A percentile compares a stretch with the other conserved stretches of the same genome.
Evolutionary conservation across 306 rosid species (phyloP).

Genomic region (Calophaca sinica): DNA sequence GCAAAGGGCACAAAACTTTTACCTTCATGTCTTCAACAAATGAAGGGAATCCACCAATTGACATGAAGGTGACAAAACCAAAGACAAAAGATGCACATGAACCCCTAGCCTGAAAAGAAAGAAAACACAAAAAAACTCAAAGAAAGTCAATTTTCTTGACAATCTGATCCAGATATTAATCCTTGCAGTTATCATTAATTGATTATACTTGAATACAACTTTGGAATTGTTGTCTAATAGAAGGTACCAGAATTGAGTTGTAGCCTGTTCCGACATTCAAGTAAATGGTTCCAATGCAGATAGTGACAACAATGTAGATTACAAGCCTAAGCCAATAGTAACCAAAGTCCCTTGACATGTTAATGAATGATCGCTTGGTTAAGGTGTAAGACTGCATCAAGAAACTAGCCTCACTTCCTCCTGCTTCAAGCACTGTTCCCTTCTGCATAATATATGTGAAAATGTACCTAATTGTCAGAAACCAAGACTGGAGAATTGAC

Average conservation of each 20-base stretch:
- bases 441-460: constrained; percentile 60
- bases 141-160: not conserved
- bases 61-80: constrained; percentile 96
- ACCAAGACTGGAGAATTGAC: not conserved
- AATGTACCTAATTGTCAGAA: not conserved
- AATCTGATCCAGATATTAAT: constrained; percentile 7
- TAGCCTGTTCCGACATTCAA: constrained; percentile 85
- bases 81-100: constrained; percentile 98
- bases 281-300: constrained; percentile 92
- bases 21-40: constrained; percentile 99
- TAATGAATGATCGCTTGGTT: constrained; percentile 86
- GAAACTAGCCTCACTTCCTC: constrained; percentile 99
- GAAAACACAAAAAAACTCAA: not conserved
- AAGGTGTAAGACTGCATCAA: constrained; percentile 74
- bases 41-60: constrained; percentile 98
- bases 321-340: constrained; percentile 99
- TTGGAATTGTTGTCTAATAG: not conserved
- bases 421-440: constrained; percentile 88
- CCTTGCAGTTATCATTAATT: not conserved
- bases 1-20: not conserved
- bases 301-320: constrained; percentile 85
- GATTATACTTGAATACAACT: not conserved
- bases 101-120: constrained; percentile 79
- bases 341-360: constrained; percentile 99
- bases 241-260: constrained; percentile 83